Base-by-base conservation (phyloP, 2,329 filamentous ascomycete genomes). In the Phoma sp. region DNA sequence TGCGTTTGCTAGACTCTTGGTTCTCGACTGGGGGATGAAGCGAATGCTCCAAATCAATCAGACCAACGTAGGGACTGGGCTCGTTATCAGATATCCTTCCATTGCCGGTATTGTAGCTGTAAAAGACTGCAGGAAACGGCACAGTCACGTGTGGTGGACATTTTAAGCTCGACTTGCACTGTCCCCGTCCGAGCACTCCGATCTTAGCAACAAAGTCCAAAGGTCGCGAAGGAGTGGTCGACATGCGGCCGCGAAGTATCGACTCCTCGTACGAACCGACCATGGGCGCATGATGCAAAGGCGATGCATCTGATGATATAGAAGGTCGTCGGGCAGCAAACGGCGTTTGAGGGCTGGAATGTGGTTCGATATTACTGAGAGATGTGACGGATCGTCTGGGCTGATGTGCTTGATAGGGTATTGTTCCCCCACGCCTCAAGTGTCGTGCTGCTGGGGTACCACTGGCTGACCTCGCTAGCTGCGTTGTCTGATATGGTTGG, bases 231-330 rank as follows among this genome's bases (percentile, higher is more conserved):
- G 95, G 94, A 2, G 88, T 95, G 1, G 93, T 97, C 25, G 95
- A 98, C 95, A 99, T 99, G 59, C 95, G 87, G 35, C 95, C 95
- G 41, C 92, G 87, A 2, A 99, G 80, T 57, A 99, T 97, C 25
- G 92, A 97, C 77, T 99, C 95, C 76, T 99, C 95, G 65, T 97
- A 99, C 1, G 94, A 97, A 2, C 95, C 95, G 2, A 98, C 94
- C 90, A 99, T 96, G 3, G 93, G 93, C 8, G 94, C 93, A 75
- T 96, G 92, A 52, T 94, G 90, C 25, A 95, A 79, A 4, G 91
- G 88, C 2, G 91, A 92, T 2, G 82, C 78, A 40, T 96, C 93
- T 0, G 88, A 87, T 15, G 85, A 83, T 40, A 91, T 80, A 0
- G 93, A 97, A 0, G 88, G 87, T 38, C 92, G 83, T 15, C 82